Evolutionary conservation across 208 protist genomes (phyloP).

Genomic region (Herpetomonas tarakana): DNA sequence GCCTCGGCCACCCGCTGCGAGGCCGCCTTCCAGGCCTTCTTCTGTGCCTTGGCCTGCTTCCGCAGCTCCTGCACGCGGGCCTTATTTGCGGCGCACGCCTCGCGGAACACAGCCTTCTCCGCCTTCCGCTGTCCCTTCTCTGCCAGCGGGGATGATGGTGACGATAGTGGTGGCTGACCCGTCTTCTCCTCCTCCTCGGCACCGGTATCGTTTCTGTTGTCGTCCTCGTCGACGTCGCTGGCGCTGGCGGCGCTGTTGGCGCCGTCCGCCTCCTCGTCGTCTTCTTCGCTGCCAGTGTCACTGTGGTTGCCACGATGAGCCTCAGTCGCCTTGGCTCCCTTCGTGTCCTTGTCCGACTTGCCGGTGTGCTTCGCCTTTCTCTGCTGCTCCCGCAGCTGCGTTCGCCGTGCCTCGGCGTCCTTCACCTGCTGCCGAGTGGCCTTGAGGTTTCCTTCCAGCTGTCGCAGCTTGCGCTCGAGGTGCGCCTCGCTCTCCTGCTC

Average conservation of each 20-base stretch:
- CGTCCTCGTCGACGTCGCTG: too few relatives aligned
- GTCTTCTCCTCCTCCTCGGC: too few relatives aligned
- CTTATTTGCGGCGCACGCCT: background rate
- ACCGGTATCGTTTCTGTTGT: too few relatives aligned
- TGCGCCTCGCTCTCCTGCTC: constrained; percentile 4
- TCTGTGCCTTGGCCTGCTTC: background rate
- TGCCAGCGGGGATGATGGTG: too few relatives aligned
- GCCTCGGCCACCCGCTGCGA: background rate
- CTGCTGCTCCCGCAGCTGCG: background rate
- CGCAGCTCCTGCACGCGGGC: background rate
- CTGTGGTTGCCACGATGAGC: background rate
- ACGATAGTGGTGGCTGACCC: background rate
- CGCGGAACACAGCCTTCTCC: background rate
- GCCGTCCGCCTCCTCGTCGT: background rate
- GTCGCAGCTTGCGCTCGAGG: constrained; percentile 3
- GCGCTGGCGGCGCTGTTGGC: background rate
- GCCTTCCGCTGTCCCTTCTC: background rate
- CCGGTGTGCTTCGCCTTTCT: background rate
- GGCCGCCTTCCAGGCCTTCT: background rate
- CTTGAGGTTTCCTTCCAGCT: constrained; percentile 1
- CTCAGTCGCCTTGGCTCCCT: too few relatives aligned
- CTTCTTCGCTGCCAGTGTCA: background rate
- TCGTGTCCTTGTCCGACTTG: too few relatives aligned
- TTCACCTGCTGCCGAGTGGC: constrained; percentile 2
- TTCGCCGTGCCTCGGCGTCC: background rate